A percentile compares a stretch with the other conserved stretches of the same genome.
Evolutionary conservation across 169 alveolate genomes (phyloP).

Genomic region (Babesia sp.): DNA sequence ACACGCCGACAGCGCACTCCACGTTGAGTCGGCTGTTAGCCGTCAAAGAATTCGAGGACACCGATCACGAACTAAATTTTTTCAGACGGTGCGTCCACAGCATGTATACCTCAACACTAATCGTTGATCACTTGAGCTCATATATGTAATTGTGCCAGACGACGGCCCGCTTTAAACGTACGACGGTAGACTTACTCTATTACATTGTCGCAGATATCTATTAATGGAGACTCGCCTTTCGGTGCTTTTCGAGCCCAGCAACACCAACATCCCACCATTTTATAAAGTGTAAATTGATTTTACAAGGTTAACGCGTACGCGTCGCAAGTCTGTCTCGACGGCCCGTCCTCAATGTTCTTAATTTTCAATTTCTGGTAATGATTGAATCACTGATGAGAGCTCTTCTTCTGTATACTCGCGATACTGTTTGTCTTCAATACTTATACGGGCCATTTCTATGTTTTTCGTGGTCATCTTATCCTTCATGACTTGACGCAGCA

Average conservation of each 20-base stretch:
- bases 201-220: neutral
- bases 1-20: no score
- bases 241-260: neutral
- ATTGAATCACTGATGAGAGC: conserved; percentile 22
- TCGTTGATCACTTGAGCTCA: no score
- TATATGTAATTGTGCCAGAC: no score
- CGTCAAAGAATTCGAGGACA: no score
- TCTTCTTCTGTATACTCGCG: conserved; percentile 65
- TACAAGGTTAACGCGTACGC: neutral
- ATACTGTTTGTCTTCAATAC: conserved; percentile 67
- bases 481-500: conserved; percentile 97
- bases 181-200: neutral
- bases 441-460: conserved; percentile 92
- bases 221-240: neutral
- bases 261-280: conserved; percentile 5
- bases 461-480: conserved; percentile 91
- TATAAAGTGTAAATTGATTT: neutral
- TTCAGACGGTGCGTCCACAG: no score
- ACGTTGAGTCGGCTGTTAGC: no score
- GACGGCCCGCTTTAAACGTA: no score
- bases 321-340: conserved; percentile 32
- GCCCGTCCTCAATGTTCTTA: conserved; percentile 1
- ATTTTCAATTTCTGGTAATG: conserved; percentile 55
- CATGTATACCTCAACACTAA: no score
- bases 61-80: no score